A percentile compares a stretch with the other conserved stretches of the same genome.
Conservation (phyloP, 176 grass and related monocot genomes). For the Carex kokanica region DNA sequence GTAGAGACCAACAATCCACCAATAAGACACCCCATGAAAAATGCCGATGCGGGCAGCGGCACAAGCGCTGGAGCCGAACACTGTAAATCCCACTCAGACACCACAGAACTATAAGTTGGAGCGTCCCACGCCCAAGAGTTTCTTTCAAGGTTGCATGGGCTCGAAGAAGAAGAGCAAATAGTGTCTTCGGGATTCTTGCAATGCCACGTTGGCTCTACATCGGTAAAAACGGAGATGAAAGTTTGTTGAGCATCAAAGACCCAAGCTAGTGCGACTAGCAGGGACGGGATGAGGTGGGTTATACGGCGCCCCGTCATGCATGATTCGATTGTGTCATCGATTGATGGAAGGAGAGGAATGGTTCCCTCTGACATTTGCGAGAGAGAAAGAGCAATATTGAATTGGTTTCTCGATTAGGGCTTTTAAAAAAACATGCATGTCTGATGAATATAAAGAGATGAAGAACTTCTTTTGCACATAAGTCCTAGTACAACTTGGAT, state of each 20-base stretch:
- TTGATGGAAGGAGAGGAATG: conserved; percentile 47
- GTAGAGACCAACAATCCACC: conserved; percentile 74
- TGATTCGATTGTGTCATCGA: conserved; percentile 64
- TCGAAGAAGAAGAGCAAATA: conserved; percentile 31
- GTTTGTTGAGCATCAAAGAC: conserved; percentile 91
- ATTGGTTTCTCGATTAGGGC: not conserved
- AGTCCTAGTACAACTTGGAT: not conserved
- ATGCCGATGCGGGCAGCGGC: conserved; percentile 68
- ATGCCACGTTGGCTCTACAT: conserved; percentile 72
- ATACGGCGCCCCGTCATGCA: conserved; percentile 45
- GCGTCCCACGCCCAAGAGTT: conserved; percentile 68
- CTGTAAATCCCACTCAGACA: conserved; percentile 77
- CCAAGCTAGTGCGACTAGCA: conserved; percentile 69
- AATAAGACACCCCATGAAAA: conserved; percentile 71
- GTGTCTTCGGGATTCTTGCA: conserved; percentile 34
- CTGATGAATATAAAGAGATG: conserved; percentile 4
- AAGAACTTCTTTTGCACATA: not conserved
- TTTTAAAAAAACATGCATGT: not conserved
- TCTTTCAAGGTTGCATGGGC: conserved; percentile 42
- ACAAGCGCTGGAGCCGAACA: conserved; percentile 59
- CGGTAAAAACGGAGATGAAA: conserved; percentile 90
- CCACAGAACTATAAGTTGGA: conserved; percentile 35
- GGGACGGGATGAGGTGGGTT: conserved; percentile 48
- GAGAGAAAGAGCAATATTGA: not conserved
- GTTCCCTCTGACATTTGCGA: conserved; percentile 24